Evolutionary conservation across 345 rosid genomes (phyloP).

Genomic region (Anastatica hierochuntica): DNA sequence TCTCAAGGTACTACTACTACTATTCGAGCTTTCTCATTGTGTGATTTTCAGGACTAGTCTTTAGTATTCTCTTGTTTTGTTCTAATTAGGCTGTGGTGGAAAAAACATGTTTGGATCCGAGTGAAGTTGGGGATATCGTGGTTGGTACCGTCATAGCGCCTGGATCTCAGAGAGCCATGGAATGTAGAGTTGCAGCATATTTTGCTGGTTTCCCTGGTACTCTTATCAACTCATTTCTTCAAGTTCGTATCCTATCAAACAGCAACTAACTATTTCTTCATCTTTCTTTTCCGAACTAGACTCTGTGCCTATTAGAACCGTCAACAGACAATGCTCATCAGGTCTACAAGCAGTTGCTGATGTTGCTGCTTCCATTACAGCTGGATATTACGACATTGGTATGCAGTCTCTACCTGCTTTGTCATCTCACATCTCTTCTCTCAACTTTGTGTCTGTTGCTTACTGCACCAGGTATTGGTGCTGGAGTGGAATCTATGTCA

Average conservation of each 20-base stretch:
- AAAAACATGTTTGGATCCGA: slow-evolving; percentile 59
- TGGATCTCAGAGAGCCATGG: slow-evolving; percentile 70
- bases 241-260: background rate
- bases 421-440: background rate
- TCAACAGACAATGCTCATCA: slow-evolving; percentile 93
- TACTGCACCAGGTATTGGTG: slow-evolving; percentile 59
- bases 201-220: slow-evolving; percentile 91
- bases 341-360: slow-evolving; percentile 93
- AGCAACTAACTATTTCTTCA: background rate
- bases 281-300: slow-evolving; percentile 30
- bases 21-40: too few species aligned
- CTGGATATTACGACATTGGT: slow-evolving; percentile 86
- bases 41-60: too few species aligned
- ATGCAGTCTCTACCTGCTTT: too few species aligned
- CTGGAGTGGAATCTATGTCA: slow-evolving; percentile 91
- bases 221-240: background rate
- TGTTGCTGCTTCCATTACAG: slow-evolving; percentile 79
- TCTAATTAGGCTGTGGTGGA: slow-evolving; percentile 56
- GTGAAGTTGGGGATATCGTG: slow-evolving; percentile 85
- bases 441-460: slow-evolving; percentile 10
- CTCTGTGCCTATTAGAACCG: slow-evolving; percentile 72
- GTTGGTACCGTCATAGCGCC: slow-evolving; percentile 91
- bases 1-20: slow-evolving; percentile 43
- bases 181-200: slow-evolving; percentile 87
- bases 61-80: too few species aligned